Evolutionary conservation across 345 rosid species (phyloP), one percentile per base, ranked within the genome.

Genomic region (Rubroshorea leprosula): DNA sequence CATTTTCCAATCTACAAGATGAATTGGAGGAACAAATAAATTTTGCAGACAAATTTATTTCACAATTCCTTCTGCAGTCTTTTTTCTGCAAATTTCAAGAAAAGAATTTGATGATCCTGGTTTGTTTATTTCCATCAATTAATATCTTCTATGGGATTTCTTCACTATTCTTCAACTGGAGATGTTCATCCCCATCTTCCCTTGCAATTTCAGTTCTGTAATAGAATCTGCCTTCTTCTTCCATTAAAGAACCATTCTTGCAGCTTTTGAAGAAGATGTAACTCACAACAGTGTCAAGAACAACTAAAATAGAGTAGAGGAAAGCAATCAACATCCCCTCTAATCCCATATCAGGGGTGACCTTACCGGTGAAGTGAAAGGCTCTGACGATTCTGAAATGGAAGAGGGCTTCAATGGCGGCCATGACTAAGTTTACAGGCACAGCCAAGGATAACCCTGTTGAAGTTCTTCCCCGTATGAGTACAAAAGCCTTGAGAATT

Each of bases 401-500:
- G 62, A 89, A 93, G 83, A 87, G 22, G 2, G 89, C 97, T 73
- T 93, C 99, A 2, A 78, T 63, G 1, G 76, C 94, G 0, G 91
- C 91, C 74, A 89, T 45, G 24, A 66, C 69, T 11, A 89, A 51
- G 46, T 78, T 83, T 0, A 70, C 65, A 5, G 94, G 86, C 4
- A 89, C 24, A 25, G 97, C 89, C 53, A 93, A 69, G 13, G 82
- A 76, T 18, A 93, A 58, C 15, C 94, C 96, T n/a, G 79, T 78
- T 6, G 89, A 79, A 53, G 71, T 76, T 62, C 76, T 87, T 72
- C 87, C 88, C 0, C 67, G 70, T 5, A 87, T 71, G 12, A 89
- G 51, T 46, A 84, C 62, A 66, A 81, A 83, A 0, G 94, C 81
- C 44, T 85, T 87, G 18, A 87, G 74, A 51, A 93, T 74, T 0